phyloP scores from a whole-genome alignment of 176 grass and related monocot genomes.

The Avena eriantha region DNA sequence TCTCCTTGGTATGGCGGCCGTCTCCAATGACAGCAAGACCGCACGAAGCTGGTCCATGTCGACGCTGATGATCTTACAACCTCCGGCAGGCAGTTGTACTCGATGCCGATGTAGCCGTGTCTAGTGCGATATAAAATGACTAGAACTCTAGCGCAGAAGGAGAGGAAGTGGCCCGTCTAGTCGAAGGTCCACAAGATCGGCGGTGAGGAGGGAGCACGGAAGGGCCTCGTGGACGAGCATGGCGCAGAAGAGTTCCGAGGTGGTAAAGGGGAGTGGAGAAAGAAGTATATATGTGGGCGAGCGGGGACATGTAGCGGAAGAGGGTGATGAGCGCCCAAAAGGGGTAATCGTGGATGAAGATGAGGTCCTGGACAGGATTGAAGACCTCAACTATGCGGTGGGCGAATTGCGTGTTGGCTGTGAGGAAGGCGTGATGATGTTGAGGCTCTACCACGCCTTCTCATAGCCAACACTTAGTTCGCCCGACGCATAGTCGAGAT shows the following conservation, averaged over 20 bases:
- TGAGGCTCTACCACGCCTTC: too few relatives aligned
- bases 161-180: constrained; percentile 72
- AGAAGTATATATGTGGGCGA: constrained; percentile 56
- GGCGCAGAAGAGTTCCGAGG: constrained; percentile 64
- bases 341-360: constrained; percentile 72
- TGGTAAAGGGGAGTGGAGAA: constrained; percentile 70
- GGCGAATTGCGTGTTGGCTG: constrained; percentile 58
- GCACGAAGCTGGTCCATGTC: constrained; percentile 61
- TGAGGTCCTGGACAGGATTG: constrained; percentile 48
- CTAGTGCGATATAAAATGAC: constrained; percentile 50
- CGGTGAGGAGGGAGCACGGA: constrained; percentile 62
- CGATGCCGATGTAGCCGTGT: constrained; percentile 60
- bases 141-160: constrained; percentile 58
- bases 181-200: constrained; percentile 73
- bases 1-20: constrained; percentile 53
- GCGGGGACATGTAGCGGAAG: constrained; percentile 48
- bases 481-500: too few relatives aligned
- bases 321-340: constrained; percentile 59
- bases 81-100: constrained; percentile 60
- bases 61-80: constrained; percentile 66
- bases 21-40: constrained; percentile 45
- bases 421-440: constrained; percentile 52
- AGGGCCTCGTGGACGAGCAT: constrained; percentile 65
- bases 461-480: too few relatives aligned
- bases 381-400: constrained; percentile 58